Conservation (phyloP, 2,329 filamentous ascomycete species). For the Calonectria pauciramosa region DNA sequence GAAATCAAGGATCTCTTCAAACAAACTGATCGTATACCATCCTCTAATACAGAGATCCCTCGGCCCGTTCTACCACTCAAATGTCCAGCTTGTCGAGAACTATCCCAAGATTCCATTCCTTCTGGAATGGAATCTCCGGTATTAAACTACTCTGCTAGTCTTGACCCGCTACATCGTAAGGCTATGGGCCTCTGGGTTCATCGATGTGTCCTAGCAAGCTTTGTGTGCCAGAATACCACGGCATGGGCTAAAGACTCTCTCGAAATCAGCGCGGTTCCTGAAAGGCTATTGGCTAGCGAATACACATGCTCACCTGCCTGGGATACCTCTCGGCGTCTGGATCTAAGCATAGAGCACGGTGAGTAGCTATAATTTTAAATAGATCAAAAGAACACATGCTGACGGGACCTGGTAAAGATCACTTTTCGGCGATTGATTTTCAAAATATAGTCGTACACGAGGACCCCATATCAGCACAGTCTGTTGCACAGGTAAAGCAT, state of each 20-base stretch:
- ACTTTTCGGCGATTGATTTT: not conserved
- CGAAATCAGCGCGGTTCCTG: not conserved
- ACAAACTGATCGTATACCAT: not conserved
- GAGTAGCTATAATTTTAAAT: not conserved
- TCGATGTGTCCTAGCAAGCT: conserved; percentile 8
- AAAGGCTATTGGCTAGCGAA: conserved; percentile 3
- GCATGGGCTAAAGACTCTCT: not conserved
- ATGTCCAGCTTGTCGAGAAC: conserved; percentile 2
- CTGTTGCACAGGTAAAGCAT: conserved; percentile 10
- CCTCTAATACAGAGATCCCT: not conserved
- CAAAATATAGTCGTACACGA: conserved; percentile 16
- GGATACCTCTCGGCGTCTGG: not conserved
- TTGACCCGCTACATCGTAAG: not conserved
- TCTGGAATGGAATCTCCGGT: not conserved
- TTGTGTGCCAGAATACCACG: not conserved
- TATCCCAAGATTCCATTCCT: not conserved
- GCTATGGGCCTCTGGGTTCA: conserved; percentile 7
- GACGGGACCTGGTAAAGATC: not conserved
- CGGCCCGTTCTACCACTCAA: not conserved
- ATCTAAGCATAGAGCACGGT: conserved; percentile 9
- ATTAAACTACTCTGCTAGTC: not conserved
- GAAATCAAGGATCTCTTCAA: not conserved
- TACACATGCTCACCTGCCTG: conserved; percentile 7
- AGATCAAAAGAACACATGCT: not conserved
- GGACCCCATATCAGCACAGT: conserved; percentile 6